A percentile compares a stretch with the other conserved stretches of the same genome.
Conservation (phyloP, 2,329 filamentous ascomycete species). For the Aciculosporium take region DNA sequence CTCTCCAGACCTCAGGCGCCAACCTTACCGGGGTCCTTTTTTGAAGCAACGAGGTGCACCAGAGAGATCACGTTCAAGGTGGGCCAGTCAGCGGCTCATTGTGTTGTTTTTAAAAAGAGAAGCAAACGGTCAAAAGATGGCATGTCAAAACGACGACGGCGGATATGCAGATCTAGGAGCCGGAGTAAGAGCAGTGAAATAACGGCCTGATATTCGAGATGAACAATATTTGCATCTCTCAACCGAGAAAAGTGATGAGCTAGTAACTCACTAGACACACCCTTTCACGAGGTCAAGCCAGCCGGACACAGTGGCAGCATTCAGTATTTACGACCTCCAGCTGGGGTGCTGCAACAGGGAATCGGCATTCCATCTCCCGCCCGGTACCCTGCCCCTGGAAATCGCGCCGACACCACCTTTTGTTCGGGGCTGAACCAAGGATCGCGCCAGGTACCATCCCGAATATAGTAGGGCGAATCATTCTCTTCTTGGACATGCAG, state of each 20-base stretch:
- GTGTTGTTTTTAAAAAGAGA: background rate
- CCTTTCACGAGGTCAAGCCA: conserved; percentile 2
- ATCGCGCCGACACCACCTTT: conserved; percentile 3
- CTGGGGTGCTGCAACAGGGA: background rate
- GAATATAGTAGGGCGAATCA: conserved; percentile 4
- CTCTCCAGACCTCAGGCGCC: conserved; percentile 5
- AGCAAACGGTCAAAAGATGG: background rate
- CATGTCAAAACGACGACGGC: background rate
- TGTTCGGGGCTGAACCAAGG: conserved; percentile 5
- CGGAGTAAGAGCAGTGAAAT: background rate
- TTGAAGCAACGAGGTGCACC: background rate
- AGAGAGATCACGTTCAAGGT: background rate
- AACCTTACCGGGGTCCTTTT: background rate
- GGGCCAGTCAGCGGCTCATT: background rate
- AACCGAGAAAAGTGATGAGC: background rate
- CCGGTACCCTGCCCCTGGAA: conserved; percentile 1
- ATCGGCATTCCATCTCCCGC: background rate
- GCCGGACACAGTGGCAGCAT: conserved; percentile 1
- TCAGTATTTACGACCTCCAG: background rate
- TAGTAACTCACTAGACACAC: background rate
- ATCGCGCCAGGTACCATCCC: conserved; percentile 8
- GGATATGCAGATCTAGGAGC: background rate
- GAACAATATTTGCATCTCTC: background rate
- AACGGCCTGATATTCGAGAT: background rate
- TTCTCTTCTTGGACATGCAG: background rate